Conservation (phyloP, 2,329 filamentous ascomycete genomes). For the Hypoxylon sp. region DNA sequence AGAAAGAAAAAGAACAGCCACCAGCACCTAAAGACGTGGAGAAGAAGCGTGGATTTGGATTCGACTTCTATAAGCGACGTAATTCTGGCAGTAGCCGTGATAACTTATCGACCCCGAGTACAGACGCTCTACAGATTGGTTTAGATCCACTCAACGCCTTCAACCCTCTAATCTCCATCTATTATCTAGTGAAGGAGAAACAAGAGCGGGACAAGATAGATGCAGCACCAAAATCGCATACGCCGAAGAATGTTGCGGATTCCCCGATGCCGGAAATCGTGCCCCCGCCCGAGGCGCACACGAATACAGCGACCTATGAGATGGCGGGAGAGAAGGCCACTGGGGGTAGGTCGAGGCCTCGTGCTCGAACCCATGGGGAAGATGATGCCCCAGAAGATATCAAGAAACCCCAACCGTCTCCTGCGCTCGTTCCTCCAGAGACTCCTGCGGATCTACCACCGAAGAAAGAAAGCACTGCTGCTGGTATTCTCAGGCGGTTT, state of each 20-base stretch:
- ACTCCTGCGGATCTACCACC: constrained; percentile 72
- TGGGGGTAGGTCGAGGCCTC: constrained; percentile 84
- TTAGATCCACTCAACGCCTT: constrained; percentile 93
- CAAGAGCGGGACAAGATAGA: constrained; percentile 79
- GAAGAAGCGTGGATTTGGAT: constrained; percentile 87
- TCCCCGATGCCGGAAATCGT: constrained; percentile 78
- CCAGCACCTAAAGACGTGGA: constrained; percentile 76
- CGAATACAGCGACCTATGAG: constrained; percentile 87
- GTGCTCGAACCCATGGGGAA: constrained; percentile 93
- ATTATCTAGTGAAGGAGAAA: constrained; percentile 97
- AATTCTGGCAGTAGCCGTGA: constrained; percentile 92
- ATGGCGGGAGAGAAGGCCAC: constrained; percentile 91
- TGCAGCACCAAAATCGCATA: constrained; percentile 50
- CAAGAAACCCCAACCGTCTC: constrained; percentile 73
- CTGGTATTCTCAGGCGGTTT: constrained; percentile 86
- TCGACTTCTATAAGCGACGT: constrained; percentile 96
- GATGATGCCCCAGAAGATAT: constrained; percentile 85
- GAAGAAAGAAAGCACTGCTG: constrained; percentile 90
- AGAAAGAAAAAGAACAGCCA: constrained; percentile 74
- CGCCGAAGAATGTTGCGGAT: constrained; percentile 60
- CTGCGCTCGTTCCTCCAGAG: constrained; percentile 64
- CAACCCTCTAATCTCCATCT: constrained; percentile 91
- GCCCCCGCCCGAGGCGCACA: constrained; percentile 88
- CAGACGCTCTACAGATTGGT: constrained; percentile 85
- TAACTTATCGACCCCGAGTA: constrained; percentile 85